These are phyloP conservation scores for Colletotrichum chlorophyti DNA, from an alignment of 2,329 filamentous ascomycete species.

Conservation along the genomic window DNA sequence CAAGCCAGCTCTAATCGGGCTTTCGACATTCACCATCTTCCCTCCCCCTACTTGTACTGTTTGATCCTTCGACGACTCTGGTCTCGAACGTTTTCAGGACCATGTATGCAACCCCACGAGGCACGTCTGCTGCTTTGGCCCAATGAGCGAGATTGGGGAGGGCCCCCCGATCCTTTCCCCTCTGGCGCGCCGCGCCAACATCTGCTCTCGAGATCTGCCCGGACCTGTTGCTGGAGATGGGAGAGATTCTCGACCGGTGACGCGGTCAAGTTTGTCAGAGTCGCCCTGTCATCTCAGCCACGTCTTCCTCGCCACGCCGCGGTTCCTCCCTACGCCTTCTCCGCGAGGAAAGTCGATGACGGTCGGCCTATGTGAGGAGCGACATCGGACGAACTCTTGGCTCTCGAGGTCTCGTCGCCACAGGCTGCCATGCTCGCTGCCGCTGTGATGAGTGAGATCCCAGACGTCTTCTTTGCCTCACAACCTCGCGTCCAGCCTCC, in stretches of 20 bases:
- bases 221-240: conserved; percentile 4
- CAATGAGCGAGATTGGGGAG: conserved; percentile 10
- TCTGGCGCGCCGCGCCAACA: background rate
- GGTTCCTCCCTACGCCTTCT: no score
- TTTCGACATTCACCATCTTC: no score
- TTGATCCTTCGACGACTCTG: background rate
- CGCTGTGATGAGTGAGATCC: background rate
- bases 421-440: background rate
- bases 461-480: no score
- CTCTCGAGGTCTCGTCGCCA: background rate
- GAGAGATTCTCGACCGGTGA: conserved; percentile 18
- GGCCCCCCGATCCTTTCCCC: conserved; percentile 3
- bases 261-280: conserved; percentile 7
- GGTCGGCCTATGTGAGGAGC: no score
- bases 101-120: conserved; percentile 26
- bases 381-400: background rate
- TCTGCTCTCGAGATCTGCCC: conserved; percentile 14
- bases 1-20: no score
- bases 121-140: background rate
- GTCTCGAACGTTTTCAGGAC: background rate
- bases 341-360: no score
- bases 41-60: no score
- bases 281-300: no score
- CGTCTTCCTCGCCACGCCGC: no score
- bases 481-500: no score